A percentile compares a stretch with the other conserved stretches of the same genome.
These are phyloP conservation scores for Fonsecaea pedrosoi DNA, from an alignment of 2,329 filamentous ascomycete species.

Conservation along the genomic window DNA sequence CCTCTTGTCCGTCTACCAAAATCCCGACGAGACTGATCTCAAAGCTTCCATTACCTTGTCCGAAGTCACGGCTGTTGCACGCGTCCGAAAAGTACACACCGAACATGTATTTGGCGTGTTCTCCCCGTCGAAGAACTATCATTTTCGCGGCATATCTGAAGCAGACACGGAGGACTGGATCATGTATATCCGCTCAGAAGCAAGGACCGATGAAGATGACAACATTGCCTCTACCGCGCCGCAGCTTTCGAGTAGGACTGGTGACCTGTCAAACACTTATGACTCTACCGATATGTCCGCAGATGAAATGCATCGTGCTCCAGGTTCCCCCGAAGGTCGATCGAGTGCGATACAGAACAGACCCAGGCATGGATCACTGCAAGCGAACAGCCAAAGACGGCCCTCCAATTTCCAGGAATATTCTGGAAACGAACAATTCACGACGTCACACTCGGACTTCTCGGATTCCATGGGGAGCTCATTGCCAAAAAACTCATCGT, in stretches of 20 bases:
- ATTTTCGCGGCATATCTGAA: slow-evolving; percentile 77
- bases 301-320: slow-evolving; percentile 44
- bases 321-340: slow-evolving; percentile 47
- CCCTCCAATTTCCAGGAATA: slow-evolving; percentile 58
- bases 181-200: slow-evolving; percentile 75
- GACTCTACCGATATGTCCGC: slow-evolving; percentile 52
- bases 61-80: slow-evolving; percentile 88
- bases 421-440: slow-evolving; percentile 68
- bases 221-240: slow-evolving; percentile 70
- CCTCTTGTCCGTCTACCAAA: slow-evolving; percentile 89
- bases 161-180: slow-evolving; percentile 88
- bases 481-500: slow-evolving; percentile 39
- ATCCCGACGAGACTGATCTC: slow-evolving; percentile 85
- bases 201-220: slow-evolving; percentile 86
- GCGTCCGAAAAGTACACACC: slow-evolving; percentile 85
- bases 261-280: slow-evolving; percentile 45
- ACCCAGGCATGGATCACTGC: slow-evolving; percentile 27
- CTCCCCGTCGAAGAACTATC: slow-evolving; percentile 87
- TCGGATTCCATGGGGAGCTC: slow-evolving; percentile 65
- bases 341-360: slow-evolving; percentile 22
- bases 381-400: slow-evolving; percentile 35
- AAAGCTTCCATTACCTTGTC: slow-evolving; percentile 86
- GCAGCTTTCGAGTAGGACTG: slow-evolving; percentile 39
- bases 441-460: slow-evolving; percentile 82
- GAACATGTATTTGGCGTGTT: slow-evolving; percentile 91